These are phyloP conservation scores for Sporothrix inflata DNA, from an alignment of 2,329 filamentous ascomycete genomes.

Conservation along the genomic window DNA sequence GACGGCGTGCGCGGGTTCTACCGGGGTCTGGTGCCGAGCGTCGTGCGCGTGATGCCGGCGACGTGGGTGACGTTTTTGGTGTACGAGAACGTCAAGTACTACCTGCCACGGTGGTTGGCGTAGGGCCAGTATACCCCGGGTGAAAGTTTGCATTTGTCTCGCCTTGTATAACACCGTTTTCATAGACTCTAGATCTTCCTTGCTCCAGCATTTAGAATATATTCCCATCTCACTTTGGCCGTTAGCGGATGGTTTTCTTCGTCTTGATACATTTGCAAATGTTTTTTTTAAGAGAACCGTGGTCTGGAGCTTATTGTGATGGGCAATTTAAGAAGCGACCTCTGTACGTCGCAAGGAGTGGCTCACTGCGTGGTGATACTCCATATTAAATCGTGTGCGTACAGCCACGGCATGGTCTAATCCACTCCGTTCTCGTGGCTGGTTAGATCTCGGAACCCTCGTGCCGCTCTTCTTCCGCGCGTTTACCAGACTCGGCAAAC, in stretches of 20 bases:
- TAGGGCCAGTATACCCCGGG: background rate
- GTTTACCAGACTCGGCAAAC: background rate
- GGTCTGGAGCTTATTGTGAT: no score
- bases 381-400: no score
- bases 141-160: background rate
- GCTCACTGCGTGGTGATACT: no score
- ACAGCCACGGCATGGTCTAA: no score
- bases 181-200: background rate
- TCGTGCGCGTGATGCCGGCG: constrained; percentile 88
- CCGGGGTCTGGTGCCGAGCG: constrained; percentile 83
- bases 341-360: no score
- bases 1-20: constrained; percentile 88
- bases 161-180: background rate
- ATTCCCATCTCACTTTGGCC: background rate
- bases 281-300: no score
- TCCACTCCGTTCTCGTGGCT: background rate
- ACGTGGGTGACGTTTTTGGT: constrained; percentile 97
- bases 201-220: background rate
- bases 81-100: constrained; percentile 88
- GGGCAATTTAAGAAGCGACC: no score
- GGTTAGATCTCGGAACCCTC: no score
- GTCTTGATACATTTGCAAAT: no score
- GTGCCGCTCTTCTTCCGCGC: background rate
- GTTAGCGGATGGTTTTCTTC: no score
- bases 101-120: constrained; percentile 56